These are phyloP conservation scores for Solanum appendiculatum DNA, from an alignment of 257 asterid species.

Conservation along the genomic window DNA sequence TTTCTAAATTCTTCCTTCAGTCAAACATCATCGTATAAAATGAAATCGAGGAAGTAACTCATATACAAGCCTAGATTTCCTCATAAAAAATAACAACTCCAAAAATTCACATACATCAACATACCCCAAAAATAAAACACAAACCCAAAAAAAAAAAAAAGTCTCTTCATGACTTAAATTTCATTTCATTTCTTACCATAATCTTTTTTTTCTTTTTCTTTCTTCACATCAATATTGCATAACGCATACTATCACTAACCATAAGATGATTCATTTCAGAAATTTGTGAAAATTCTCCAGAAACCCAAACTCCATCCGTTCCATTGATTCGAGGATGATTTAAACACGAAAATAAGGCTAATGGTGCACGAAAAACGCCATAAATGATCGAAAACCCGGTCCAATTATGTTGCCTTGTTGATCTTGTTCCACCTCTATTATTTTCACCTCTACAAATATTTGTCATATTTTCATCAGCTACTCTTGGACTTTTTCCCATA, in stretches of 20 bases:
- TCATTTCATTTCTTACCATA: neutral
- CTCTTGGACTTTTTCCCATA: conserved; percentile 31
- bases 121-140: neutral
- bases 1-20: neutral
- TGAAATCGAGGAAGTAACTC: neutral
- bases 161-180: neutral
- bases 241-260: conserved; percentile 39
- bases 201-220: neutral
- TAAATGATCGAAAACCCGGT: conserved; percentile 18
- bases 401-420: conserved; percentile 5
- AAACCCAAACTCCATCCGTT: conserved; percentile 35
- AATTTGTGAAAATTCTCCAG: conserved; percentile 33
- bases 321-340: conserved; percentile 18
- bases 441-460: neutral
- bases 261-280: conserved; percentile 42
- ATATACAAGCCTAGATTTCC: neutral
- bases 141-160: neutral
- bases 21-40: neutral
- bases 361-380: conserved; percentile 17
- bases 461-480: conserved; percentile 26
- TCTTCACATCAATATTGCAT: conserved; percentile 40
- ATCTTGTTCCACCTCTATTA: neutral
- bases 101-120: neutral
- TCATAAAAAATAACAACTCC: neutral
- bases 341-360: conserved; percentile 25